Conservation (phyloP, 2,329 filamentous ascomycete species). For the Fusarium burgessii region DNA sequence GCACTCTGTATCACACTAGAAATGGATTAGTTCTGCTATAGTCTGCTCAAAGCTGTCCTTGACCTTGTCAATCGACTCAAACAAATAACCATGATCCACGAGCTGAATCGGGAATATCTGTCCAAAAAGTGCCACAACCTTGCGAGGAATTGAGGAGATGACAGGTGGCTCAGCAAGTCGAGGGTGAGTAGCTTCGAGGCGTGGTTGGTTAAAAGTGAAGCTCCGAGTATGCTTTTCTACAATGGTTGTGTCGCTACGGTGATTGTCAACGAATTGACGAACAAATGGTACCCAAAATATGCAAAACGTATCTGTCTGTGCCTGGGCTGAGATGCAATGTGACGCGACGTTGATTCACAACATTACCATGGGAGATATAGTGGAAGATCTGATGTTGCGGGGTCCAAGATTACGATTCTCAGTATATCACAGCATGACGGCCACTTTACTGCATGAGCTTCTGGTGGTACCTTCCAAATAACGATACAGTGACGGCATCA, state of each 20-base stretch:
- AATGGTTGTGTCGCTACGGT: constrained; percentile 8
- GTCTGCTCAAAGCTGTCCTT: constrained; percentile 27
- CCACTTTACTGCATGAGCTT: constrained; percentile 2
- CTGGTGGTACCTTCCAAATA: constrained; percentile 13
- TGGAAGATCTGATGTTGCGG: constrained; percentile 28
- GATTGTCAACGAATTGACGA: constrained; percentile 7
- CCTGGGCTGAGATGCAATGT: constrained; percentile 35
- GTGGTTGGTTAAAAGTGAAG: constrained; percentile 33
- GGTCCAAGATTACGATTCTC: constrained; percentile 19
- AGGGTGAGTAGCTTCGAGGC: constrained; percentile 34
- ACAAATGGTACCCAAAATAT: constrained; percentile 11
- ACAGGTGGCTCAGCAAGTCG: constrained; percentile 19
- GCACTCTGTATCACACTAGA: constrained; percentile 44
- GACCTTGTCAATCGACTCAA: constrained; percentile 9
- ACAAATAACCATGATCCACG: constrained; percentile 22
- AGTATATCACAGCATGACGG: constrained; percentile 17
- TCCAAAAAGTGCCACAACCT: constrained; percentile 24
- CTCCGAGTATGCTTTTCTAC: not conserved
- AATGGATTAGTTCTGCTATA: constrained; percentile 33
- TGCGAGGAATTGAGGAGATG: constrained; percentile 32
- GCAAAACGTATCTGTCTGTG: constrained; percentile 22
- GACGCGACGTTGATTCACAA: constrained; percentile 14
- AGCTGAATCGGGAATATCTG: constrained; percentile 38
- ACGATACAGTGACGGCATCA: constrained; percentile 9
- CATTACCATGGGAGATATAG: constrained; percentile 1